A percentile compares a stretch with the other conserved stretches of the same genome.
Evolutionary conservation across 1,139 yeast genomes (phyloP).

Genomic region (Saccharomyces hybrid): DNA sequence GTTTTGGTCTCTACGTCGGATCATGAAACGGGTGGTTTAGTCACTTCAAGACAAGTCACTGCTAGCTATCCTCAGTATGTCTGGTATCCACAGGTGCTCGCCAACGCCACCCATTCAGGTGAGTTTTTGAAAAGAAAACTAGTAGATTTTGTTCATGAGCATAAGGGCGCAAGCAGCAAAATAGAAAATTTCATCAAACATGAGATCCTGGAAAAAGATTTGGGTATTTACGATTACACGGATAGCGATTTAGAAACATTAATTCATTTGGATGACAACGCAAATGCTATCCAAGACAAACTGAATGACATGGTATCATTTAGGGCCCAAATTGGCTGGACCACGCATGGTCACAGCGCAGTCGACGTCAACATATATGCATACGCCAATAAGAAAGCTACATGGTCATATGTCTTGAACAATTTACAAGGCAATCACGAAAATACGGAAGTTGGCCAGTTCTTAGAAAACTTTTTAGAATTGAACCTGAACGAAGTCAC

Average conservation of each 20-base stretch:
- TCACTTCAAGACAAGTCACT: slow-evolving; percentile 64
- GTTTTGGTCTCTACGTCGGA: slow-evolving; percentile 73
- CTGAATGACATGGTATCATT: slow-evolving; percentile 55
- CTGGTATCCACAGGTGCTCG: slow-evolving; percentile 71
- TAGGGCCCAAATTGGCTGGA: slow-evolving; percentile 78
- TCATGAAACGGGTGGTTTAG: slow-evolving; percentile 88
- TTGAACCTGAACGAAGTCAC: slow-evolving; percentile 49
- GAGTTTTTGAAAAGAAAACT: slow-evolving; percentile 48
- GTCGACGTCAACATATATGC: slow-evolving; percentile 85
- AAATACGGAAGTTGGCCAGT: slow-evolving; percentile 72
- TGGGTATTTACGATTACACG: slow-evolving; percentile 54
- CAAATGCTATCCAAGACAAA: slow-evolving; percentile 32
- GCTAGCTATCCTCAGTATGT: slow-evolving; percentile 54
- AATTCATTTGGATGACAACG: slow-evolving; percentile 14
- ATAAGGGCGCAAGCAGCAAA: slow-evolving; percentile 29
- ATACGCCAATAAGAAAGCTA: slow-evolving; percentile 46
- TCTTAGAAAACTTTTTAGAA: slow-evolving; percentile 54
- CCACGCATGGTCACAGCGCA: slow-evolving; percentile 85
- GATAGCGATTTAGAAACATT: slow-evolving; percentile 40
- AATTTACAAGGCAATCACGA: slow-evolving; percentile 72
- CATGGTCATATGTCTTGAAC: slow-evolving; percentile 37
- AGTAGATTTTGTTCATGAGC: slow-evolving; percentile 29
- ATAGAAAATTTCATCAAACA: slow-evolving; percentile 38
- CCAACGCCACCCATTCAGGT: slow-evolving; percentile 63
- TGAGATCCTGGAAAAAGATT: slow-evolving; percentile 46